phyloP scores from a whole-genome alignment of 2,329 filamentous ascomycete genomes.

The Aspergillus pseudotamarii region DNA sequence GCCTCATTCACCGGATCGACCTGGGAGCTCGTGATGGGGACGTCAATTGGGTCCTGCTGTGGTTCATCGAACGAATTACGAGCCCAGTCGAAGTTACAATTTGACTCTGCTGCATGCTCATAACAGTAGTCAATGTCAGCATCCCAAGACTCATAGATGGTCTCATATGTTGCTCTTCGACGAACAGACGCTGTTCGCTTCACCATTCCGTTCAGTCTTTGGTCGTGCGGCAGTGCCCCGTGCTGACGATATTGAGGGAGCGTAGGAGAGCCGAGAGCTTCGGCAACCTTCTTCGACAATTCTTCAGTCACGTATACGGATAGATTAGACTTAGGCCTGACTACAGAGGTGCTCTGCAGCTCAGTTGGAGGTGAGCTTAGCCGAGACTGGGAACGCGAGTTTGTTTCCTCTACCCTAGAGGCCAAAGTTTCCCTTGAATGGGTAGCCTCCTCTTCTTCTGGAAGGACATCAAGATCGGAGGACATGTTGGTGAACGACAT shows the following conservation, averaged over 20 bases:
- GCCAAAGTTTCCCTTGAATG: slow-evolving; percentile 36
- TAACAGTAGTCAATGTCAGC: slow-evolving; percentile 66
- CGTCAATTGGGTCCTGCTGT: slow-evolving; percentile 19
- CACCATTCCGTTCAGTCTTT: slow-evolving; percentile 19
- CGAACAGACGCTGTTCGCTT: slow-evolving; percentile 18
- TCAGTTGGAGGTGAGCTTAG: slow-evolving; percentile 16
- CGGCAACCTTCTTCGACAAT: slow-evolving; percentile 46
- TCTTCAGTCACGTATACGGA: slow-evolving; percentile 36
- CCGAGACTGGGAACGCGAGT: slow-evolving; percentile 24
- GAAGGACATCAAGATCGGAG: slow-evolving; percentile 49
- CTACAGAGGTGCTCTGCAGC: slow-evolving; percentile 10
- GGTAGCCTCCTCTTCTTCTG: slow-evolving; percentile 48
- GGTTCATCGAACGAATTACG: slow-evolving; percentile 37
- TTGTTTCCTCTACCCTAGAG: slow-evolving; percentile 19
- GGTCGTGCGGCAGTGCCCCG: slow-evolving; percentile 19
- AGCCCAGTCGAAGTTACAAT: slow-evolving; percentile 64
- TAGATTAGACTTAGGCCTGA: slow-evolving; percentile 30
- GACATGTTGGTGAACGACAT: slow-evolving; percentile 45
- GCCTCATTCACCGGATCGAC: slow-evolving; percentile 14
- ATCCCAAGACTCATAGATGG: slow-evolving; percentile 56
- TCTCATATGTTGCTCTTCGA: slow-evolving; percentile 28
- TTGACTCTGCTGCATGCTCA: slow-evolving; percentile 62
- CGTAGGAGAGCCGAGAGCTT: slow-evolving; percentile 48
- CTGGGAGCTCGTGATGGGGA: slow-evolving; percentile 16
- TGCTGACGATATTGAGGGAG: slow-evolving; percentile 30